Evolutionary conservation across 768 basidiomycete species (phyloP).

Genomic region (Trametopsis cervina): DNA sequence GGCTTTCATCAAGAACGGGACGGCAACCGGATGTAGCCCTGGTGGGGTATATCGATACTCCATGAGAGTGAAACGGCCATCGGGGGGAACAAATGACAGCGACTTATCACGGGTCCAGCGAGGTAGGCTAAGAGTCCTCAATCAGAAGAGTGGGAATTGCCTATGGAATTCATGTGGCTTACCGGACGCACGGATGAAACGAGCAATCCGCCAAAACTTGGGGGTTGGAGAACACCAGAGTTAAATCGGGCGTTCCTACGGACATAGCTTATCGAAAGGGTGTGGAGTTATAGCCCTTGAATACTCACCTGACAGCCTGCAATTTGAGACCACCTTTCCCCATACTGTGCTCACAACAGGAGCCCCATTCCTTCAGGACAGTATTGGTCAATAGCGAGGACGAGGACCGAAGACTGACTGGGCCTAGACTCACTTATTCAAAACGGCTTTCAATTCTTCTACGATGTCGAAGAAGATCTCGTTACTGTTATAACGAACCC

Average conservation of each 20-base stretch:
- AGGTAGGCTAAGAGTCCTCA: constrained; percentile 63
- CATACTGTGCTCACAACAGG: constrained; percentile 60
- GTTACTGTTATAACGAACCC: constrained; percentile 77
- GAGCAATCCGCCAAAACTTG: constrained; percentile 69
- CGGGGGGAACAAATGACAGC: constrained; percentile 90
- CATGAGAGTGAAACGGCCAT: constrained; percentile 78
- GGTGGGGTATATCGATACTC: constrained; percentile 66
- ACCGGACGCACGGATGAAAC: constrained; percentile 94
- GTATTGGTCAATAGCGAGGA: not conserved
- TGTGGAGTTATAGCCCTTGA: not conserved
- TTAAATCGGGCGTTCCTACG: constrained; percentile 83
- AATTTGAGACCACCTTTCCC: constrained; percentile 74
- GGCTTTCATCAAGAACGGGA: constrained; percentile 29
- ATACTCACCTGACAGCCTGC: constrained; percentile 66
- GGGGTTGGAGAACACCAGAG: constrained; percentile 70
- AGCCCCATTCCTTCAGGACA: constrained; percentile 51
- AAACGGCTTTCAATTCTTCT: constrained; percentile 73
- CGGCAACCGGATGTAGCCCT: constrained; percentile 20
- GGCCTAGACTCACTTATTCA: constrained; percentile 56
- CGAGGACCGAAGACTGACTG: constrained; percentile 1
- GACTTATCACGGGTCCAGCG: constrained; percentile 72
- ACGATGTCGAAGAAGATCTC: constrained; percentile 91
- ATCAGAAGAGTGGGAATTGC: not conserved
- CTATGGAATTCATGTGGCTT: constrained; percentile 19
- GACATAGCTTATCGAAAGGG: not conserved